Conservation (phyloP, 306 rosid genomes). For the Phaseolus lunatus region DNA sequence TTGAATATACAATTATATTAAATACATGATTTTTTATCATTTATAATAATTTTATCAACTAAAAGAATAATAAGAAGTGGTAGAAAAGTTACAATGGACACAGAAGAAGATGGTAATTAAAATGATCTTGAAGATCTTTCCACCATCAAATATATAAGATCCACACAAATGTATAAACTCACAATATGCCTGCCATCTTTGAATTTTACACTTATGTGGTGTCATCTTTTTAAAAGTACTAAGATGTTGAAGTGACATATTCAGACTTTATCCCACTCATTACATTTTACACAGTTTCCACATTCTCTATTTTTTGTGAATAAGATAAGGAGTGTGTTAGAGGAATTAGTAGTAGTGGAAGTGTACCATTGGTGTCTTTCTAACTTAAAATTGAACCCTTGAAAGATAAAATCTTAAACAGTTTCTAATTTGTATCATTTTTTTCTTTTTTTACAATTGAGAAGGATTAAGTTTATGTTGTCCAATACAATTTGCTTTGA, state of each 20-base stretch:
- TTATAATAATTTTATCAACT: too few relatives aligned
- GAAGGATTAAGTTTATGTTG: too few relatives aligned
- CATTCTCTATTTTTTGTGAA: neutral
- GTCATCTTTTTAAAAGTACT: neutral
- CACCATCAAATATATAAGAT: neutral
- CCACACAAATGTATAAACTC: neutral
- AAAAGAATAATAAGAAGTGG: too few relatives aligned
- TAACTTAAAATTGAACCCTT: too few relatives aligned
- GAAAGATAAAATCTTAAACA: neutral
- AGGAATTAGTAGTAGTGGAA: neutral
- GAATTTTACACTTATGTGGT: neutral
- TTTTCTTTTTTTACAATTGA: too few relatives aligned
- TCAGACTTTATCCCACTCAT: neutral
- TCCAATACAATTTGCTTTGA: too few relatives aligned
- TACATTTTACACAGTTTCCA: neutral
- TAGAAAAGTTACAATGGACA: neutral
- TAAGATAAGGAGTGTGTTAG: neutral
- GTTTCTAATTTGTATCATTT: neutral
- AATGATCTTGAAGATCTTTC: too few relatives aligned
- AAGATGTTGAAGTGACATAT: neutral
- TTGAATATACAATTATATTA: too few relatives aligned
- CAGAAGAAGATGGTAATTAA: neutral
- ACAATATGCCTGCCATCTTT: conserved; percentile 29
- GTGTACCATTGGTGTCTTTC: neutral
- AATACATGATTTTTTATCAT: too few relatives aligned